Evolutionary conservation across 2,329 filamentous ascomycete species (phyloP).

Genomic region (Fusarium tuaranense): DNA sequence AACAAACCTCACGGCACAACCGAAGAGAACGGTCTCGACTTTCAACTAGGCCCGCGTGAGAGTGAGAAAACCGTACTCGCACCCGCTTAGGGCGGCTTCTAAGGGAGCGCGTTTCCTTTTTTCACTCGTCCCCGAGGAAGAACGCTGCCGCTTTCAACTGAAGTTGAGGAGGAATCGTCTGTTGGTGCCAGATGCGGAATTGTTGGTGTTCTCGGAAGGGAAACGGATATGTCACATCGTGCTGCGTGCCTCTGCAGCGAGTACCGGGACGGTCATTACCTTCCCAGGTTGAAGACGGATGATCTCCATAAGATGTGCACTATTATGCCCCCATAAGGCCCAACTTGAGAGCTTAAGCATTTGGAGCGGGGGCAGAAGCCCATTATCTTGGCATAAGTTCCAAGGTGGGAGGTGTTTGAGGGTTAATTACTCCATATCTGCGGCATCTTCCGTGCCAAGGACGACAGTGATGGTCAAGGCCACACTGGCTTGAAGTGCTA

Average conservation of each 20-base stretch:
- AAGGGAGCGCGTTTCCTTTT: constrained; percentile 11
- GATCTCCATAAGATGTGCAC: constrained; percentile 47
- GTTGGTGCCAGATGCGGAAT: background rate
- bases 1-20: constrained; percentile 41
- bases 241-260: constrained; percentile 5
- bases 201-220: background rate
- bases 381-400: constrained; percentile 16
- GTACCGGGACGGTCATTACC: background rate
- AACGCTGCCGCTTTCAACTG: constrained; percentile 3
- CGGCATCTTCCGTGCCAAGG: background rate
- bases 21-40: constrained; percentile 47
- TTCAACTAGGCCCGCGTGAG: constrained; percentile 18
- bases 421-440: background rate
- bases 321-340: constrained; percentile 35
- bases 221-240: background rate
- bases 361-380: constrained; percentile 25
- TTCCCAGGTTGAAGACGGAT: constrained; percentile 20
- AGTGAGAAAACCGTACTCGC: constrained; percentile 13
- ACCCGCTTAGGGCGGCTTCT: constrained; percentile 30
- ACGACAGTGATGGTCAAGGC: background rate
- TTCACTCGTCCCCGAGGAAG: background rate
- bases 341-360: constrained; percentile 22
- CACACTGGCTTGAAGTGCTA: background rate
- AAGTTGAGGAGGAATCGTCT: background rate
- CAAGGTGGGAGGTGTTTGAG: background rate